Percentiles rank a stretch among this genome's conserved stretches.
Conservation (phyloP, 2,329 filamentous ascomycete species). For the Cytospora schulzeri region DNA sequence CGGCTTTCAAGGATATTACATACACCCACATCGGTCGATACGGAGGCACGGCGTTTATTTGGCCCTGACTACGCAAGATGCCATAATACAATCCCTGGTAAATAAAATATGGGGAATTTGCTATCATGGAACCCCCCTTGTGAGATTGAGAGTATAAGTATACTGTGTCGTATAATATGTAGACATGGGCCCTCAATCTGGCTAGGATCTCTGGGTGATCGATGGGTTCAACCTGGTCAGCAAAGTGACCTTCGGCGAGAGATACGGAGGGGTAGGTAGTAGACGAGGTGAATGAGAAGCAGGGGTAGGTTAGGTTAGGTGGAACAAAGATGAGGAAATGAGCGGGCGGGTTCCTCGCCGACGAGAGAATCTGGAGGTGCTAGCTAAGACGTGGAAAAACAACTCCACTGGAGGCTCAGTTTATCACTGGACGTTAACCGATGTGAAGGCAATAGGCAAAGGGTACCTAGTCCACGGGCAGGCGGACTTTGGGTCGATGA, state of each 20-base stretch:
- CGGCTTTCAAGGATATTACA: background rate
- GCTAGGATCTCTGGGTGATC: slow-evolving; percentile 1
- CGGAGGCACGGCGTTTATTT: background rate
- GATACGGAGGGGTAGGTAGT: background rate
- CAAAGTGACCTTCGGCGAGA: slow-evolving; percentile 4
- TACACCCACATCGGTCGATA: background rate
- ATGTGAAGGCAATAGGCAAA: background rate
- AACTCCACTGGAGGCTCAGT: background rate
- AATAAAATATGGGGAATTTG: background rate
- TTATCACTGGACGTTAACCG: background rate
- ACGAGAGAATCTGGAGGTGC: background rate
- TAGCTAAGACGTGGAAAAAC: background rate
- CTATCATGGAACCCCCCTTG: background rate
- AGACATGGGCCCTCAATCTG: background rate
- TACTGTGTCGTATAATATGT: no score
- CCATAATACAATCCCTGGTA: background rate
- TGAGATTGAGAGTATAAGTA: no score
- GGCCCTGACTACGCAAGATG: background rate
- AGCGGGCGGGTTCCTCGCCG: background rate
- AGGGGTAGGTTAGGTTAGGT: background rate
- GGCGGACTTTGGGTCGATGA: no score
- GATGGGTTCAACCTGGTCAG: background rate
- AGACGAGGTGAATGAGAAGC: slow-evolving; percentile 9
- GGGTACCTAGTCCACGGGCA: background rate
- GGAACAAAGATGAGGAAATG: background rate